phyloP scores from a whole-genome alignment of 1,284 basidiomycete genomes.

The Ceratobasidium sp. region DNA sequence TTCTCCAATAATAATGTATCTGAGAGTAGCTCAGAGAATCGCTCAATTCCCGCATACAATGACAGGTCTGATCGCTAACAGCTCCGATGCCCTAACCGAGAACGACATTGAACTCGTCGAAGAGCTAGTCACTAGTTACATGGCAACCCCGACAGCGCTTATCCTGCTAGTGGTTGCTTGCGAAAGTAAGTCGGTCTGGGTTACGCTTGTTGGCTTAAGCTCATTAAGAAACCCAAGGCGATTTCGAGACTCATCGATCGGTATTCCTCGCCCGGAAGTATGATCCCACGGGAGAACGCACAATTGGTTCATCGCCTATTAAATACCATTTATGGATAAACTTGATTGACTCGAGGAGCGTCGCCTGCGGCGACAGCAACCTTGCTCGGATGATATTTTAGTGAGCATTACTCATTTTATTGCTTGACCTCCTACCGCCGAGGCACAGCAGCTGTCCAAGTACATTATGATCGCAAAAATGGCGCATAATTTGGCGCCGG shows the following conservation, averaged over 20 bases:
- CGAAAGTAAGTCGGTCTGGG: conserved; percentile 66
- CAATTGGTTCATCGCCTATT: conserved; percentile 67
- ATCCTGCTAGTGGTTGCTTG: conserved; percentile 79
- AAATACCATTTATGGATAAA: too few relatives aligned
- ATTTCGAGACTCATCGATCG: conserved; percentile 81
- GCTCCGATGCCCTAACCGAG: conserved; percentile 63
- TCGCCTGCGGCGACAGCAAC: too few relatives aligned
- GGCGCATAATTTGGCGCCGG: too few relatives aligned
- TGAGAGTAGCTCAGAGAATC: background rate
- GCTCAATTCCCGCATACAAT: background rate
- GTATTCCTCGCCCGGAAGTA: conserved; percentile 68
- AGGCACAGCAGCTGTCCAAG: background rate
- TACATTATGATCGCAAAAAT: background rate
- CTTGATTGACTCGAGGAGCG: background rate
- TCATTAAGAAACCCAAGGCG: conserved; percentile 62
- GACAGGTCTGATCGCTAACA: conserved; percentile 74
- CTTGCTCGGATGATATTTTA: too few relatives aligned
- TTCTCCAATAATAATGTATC: background rate
- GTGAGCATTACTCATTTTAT: too few relatives aligned
- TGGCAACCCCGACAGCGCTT: conserved; percentile 72
- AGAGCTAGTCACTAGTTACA: conserved; percentile 69
- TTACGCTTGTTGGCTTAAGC: background rate
- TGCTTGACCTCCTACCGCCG: too few relatives aligned
- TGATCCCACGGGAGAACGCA: conserved; percentile 73
- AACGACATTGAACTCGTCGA: conserved; percentile 74